A percentile compares a stretch with the other conserved stretches of the same genome.
phyloP scores from a whole-genome alignment of 2,329 filamentous ascomycete genomes.

The Alternaria triticimaculans region DNA sequence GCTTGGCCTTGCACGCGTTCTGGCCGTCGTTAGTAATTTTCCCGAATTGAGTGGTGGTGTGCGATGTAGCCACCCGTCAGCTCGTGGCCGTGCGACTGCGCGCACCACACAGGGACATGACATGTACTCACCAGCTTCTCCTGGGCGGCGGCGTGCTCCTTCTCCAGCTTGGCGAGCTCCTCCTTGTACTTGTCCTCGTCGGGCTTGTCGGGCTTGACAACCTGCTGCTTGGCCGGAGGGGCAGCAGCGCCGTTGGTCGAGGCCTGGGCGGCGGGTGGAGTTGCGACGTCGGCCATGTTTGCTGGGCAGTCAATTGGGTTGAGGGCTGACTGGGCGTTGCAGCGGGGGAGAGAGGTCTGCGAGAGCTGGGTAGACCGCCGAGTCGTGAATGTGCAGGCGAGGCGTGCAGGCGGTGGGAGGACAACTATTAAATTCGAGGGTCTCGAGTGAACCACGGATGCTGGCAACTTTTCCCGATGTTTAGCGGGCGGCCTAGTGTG shows the following conservation, averaged over 20 bases:
- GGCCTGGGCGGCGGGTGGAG: conserved; percentile 45
- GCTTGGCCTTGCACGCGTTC: conserved; percentile 87
- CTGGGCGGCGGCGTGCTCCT: conserved; percentile 80
- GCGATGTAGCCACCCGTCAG: conserved; percentile 23
- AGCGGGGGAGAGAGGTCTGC: conserved; percentile 14
- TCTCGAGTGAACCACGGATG: conserved; percentile 22
- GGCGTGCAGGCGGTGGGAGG: conserved; percentile 16
- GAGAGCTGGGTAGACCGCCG: conserved; percentile 8
- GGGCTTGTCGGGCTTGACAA: conserved; percentile 78
- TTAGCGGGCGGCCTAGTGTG: conserved; percentile 17
- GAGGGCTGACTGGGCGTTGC: conserved; percentile 20
- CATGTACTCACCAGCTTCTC: conserved; percentile 66
- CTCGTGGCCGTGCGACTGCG: conserved; percentile 4
- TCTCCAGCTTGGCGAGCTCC: conserved; percentile 79
- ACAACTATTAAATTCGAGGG: conserved; percentile 35
- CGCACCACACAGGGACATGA: neutral
- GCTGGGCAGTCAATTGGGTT: conserved; percentile 27
- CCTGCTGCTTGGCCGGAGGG: conserved; percentile 46
- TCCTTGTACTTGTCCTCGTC: conserved; percentile 86
- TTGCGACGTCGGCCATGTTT: conserved; percentile 48
- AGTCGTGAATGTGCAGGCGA: conserved; percentile 4
- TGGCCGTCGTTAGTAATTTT: conserved; percentile 48
- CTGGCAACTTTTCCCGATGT: conserved; percentile 32
- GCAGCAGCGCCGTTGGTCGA: conserved; percentile 37
- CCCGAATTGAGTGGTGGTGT: neutral